Conservation (phyloP, 768 basidiomycete genomes). For the Podaxis carcinomalis region DNA sequence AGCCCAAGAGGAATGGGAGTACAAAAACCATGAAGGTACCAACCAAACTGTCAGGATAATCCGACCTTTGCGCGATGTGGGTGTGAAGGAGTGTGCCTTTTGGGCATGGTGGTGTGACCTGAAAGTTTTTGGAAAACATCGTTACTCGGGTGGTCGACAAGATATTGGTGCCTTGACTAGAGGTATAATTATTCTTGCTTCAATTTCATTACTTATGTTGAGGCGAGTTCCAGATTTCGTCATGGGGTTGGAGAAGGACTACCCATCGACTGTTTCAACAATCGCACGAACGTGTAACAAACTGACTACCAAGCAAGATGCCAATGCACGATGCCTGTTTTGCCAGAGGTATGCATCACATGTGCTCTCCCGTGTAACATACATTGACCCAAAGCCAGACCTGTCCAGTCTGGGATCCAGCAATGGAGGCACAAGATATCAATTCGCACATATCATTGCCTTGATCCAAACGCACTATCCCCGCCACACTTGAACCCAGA, state of each 20-base stretch:
- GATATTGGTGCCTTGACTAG: constrained; percentile 67
- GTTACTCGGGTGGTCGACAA: constrained; percentile 37
- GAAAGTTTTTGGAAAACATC: constrained; percentile 32
- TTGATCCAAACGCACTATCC: constrained; percentile 18
- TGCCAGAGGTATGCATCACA: constrained; percentile 54
- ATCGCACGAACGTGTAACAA: constrained; percentile 80
- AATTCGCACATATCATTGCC: constrained; percentile 49
- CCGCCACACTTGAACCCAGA: constrained; percentile 24
- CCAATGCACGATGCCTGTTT: constrained; percentile 47
- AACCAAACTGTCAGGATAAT: constrained; percentile 40
- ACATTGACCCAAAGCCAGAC: constrained; percentile 33
- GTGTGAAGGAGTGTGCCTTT: constrained; percentile 73
- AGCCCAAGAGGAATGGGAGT: constrained; percentile 65
- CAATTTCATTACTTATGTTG: not conserved
- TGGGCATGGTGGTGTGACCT: constrained; percentile 75
- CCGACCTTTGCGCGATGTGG: constrained; percentile 68
- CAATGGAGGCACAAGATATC: constrained; percentile 76
- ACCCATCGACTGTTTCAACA: constrained; percentile 83
- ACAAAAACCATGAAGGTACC: constrained; percentile 16
- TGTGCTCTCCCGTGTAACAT: not conserved
- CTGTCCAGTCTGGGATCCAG: constrained; percentile 58
- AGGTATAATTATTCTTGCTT: constrained; percentile 35
- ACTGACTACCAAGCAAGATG: constrained; percentile 58
- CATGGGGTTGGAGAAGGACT: constrained; percentile 73
- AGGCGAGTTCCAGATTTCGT: constrained; percentile 58